These are phyloP conservation scores for Stevia rebaudiana DNA, from an alignment of 140 eudicot genomes.

Conservation along the genomic window DNA sequence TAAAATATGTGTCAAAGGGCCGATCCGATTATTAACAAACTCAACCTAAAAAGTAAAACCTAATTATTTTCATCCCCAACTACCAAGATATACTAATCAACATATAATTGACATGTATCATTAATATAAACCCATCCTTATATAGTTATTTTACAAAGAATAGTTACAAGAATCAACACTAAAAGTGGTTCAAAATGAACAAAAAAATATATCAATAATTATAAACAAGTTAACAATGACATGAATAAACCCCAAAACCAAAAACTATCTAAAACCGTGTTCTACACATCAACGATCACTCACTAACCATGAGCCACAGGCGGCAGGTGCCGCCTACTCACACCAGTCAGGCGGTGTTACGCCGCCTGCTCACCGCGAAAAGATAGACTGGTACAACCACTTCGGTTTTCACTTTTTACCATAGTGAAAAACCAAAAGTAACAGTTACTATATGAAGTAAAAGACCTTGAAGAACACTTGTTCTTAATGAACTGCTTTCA, in stretches of 20 bases:
- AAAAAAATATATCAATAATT: not conserved
- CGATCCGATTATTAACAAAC: too few relatives aligned
- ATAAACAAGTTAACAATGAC: not conserved
- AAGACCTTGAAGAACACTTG: conserved; percentile 17
- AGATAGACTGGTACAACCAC: not conserved
- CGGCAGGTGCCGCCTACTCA: not conserved
- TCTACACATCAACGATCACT: conserved; percentile 5
- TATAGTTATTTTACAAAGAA: conserved; percentile 7
- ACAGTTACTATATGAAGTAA: conserved; percentile 16
- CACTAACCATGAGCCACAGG: not conserved
- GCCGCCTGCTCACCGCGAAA: not conserved
- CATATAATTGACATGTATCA: not conserved
- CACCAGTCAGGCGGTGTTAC: too few relatives aligned
- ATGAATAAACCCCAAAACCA: conserved; percentile 4
- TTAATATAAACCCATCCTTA: not conserved
- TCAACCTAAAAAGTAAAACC: too few relatives aligned
- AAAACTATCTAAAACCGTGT: conserved; percentile 12
- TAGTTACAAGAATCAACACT: not conserved
- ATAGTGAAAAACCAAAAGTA: conserved; percentile 23
- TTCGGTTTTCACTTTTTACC: conserved; percentile 4
- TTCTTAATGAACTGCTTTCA: conserved; percentile 44
- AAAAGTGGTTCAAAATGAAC: not conserved
- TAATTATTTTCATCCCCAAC: too few relatives aligned
- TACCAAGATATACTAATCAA: too few relatives aligned
- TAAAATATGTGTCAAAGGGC: too few relatives aligned